A percentile compares a stretch with the other conserved stretches of the same genome.
phyloP scores from a whole-genome alignment of 75 land plant species.

The Sequoia sempervirens region DNA sequence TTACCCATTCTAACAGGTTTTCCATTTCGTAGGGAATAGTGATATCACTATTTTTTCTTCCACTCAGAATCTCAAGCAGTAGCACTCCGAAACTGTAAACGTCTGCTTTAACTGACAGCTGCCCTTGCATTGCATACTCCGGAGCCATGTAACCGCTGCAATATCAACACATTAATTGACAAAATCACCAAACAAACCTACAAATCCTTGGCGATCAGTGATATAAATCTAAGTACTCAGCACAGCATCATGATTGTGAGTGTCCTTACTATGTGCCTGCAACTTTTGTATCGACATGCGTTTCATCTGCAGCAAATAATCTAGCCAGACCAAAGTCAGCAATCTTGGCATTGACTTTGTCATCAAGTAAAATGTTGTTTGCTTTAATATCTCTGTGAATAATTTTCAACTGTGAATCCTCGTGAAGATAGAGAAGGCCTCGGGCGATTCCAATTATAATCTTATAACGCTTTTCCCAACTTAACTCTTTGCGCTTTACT shows the following conservation, averaged over 20 bases:
- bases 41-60: too few relatives aligned
- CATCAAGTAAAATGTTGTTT: constrained; percentile 29
- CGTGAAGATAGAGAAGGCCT: constrained; percentile 35
- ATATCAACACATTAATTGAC: too few relatives aligned
- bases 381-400: constrained; percentile 47
- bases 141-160: too few relatives aligned
- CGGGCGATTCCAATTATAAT: constrained; percentile 29
- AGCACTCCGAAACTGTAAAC: too few relatives aligned
- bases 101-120: too few relatives aligned
- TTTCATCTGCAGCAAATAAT: constrained; percentile 20
- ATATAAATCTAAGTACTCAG: neutral
- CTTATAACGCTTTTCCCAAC: constrained; percentile 27
- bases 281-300: constrained; percentile 11
- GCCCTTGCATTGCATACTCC: too few relatives aligned
- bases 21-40: too few relatives aligned
- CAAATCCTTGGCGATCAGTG: neutral
- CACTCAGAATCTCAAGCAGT: too few relatives aligned
- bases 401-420: constrained; percentile 27
- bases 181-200: too few relatives aligned
- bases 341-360: constrained; percentile 28
- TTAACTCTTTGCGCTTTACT: neutral
- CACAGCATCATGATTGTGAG: neutral
- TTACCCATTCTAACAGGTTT: too few relatives aligned
- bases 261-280: constrained; percentile 17
- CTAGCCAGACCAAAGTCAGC: constrained; percentile 30